Conservation (phyloP, 169 alveolate species). For the Plasmodium adleri region DNA sequence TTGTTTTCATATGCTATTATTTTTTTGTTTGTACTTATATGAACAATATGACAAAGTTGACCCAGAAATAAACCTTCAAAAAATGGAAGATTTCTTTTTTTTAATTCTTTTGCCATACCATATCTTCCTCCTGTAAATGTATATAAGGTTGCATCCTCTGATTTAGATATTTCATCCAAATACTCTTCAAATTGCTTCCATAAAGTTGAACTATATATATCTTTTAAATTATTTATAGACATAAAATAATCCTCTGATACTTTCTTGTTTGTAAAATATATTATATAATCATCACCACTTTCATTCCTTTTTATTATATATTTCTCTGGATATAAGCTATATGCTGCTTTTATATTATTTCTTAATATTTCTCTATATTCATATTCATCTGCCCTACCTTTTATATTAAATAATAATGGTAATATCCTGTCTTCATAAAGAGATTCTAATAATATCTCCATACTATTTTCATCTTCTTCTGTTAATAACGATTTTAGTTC, state of each 20-base stretch:
- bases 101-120: constrained; percentile 87
- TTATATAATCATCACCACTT: constrained; percentile 77
- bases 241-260: constrained; percentile 78
- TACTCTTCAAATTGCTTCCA: constrained; percentile 83
- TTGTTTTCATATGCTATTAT: constrained; percentile 80
- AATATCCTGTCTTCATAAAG: constrained; percentile 84
- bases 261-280: constrained; percentile 79
- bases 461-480: constrained; percentile 76
- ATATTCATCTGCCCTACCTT: constrained; percentile 84
- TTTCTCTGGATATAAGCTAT: constrained; percentile 79
- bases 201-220: constrained; percentile 75
- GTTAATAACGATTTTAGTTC: constrained; percentile 76
- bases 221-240: constrained; percentile 82
- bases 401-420: constrained; percentile 82
- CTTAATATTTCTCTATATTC: constrained; percentile 78
- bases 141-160: constrained; percentile 76
- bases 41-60: constrained; percentile 86
- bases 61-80: constrained; percentile 84
- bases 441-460: constrained; percentile 79
- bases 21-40: constrained; percentile 78
- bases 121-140: constrained; percentile 86
- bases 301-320: constrained; percentile 77
- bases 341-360: constrained; percentile 79
- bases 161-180: constrained; percentile 77
- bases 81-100: constrained; percentile 82